Conservation (phyloP, 139 green algal species). For the Astrephomene gubernaculifera region DNA sequence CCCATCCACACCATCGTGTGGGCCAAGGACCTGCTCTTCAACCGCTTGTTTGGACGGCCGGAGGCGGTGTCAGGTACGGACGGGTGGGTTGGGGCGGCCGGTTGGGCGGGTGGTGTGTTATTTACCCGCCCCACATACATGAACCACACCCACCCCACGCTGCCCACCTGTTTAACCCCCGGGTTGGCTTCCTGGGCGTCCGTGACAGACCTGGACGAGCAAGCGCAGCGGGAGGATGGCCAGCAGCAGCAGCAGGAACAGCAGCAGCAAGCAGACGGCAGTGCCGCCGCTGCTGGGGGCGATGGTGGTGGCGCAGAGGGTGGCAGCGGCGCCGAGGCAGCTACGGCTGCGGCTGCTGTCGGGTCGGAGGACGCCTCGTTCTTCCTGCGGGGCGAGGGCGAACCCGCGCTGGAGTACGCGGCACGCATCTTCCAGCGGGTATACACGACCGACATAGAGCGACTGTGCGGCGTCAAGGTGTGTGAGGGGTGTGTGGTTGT, state of each 20-base stretch:
- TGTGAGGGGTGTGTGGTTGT: not conserved
- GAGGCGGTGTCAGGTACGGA: conserved; percentile 70
- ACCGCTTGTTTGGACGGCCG: conserved; percentile 86
- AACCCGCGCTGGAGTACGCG: conserved; percentile 73
- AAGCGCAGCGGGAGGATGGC: conserved; percentile 12
- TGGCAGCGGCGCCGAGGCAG: not conserved
- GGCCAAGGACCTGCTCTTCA: conserved; percentile 98
- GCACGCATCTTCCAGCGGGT: conserved; percentile 78
- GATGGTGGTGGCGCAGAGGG: not conserved
- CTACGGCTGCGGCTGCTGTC: conserved; percentile 1
- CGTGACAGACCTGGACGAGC: conserved; percentile 52
- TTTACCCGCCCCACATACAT: too few relatives aligned
- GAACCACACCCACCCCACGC: too few relatives aligned
- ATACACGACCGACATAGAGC: conserved; percentile 83
- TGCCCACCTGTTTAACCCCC: too few relatives aligned
- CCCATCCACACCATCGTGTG: conserved; percentile 99
- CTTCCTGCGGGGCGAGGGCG: conserved; percentile 67
- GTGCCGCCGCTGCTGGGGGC: not conserved
- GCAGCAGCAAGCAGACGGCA: not conserved
- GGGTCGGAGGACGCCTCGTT: conserved; percentile 53
- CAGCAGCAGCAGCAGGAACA: too few relatives aligned
- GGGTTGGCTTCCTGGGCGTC: not conserved
- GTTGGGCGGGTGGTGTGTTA: too few relatives aligned
- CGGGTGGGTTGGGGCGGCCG: not conserved
- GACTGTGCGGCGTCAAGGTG: conserved; percentile 79